These are phyloP conservation scores for Dioszegia crocea DNA, from an alignment of 768 basidiomycete genomes.

Conservation along the genomic window DNA sequence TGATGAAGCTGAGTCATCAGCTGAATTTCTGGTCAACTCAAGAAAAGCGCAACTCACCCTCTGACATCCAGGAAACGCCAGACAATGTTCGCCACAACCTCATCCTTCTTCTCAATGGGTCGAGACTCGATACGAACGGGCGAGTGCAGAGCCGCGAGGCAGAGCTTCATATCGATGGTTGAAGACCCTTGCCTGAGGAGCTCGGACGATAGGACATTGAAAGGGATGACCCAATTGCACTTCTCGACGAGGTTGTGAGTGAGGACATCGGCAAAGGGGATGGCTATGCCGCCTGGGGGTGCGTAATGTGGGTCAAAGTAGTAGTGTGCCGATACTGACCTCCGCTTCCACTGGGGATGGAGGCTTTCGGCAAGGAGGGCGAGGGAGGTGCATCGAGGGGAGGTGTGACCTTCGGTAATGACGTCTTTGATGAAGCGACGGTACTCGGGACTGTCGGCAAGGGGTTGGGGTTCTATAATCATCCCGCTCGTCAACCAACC, in stretches of 20 bases:
- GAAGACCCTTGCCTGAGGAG: slow-evolving; percentile 75
- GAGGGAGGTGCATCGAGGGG: slow-evolving; percentile 83
- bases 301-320: slow-evolving; percentile 59
- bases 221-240: slow-evolving; percentile 84
- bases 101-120: slow-evolving; percentile 96
- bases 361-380: slow-evolving; percentile 78
- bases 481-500: slow-evolving; percentile 92
- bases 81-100: slow-evolving; percentile 94
- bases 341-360: slow-evolving; percentile 74
- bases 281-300: slow-evolving; percentile 66
- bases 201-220: slow-evolving; percentile 83
- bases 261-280: slow-evolving; percentile 66
- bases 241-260: slow-evolving; percentile 83
- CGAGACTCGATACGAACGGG: neutral
- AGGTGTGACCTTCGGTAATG: slow-evolving; percentile 89
- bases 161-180: slow-evolving; percentile 13
- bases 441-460: slow-evolving; percentile 93
- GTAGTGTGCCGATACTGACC: slow-evolving; percentile 58
- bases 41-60: slow-evolving; percentile 61
- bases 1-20: slow-evolving; percentile 64
- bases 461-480: slow-evolving; percentile 70
- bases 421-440: slow-evolving; percentile 92
- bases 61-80: slow-evolving; percentile 96
- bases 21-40: neutral
- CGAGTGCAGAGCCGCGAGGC: neutral